phyloP scores from a whole-genome alignment of 805 yeast genomes.

The Kurtzmaniella fragi region DNA sequence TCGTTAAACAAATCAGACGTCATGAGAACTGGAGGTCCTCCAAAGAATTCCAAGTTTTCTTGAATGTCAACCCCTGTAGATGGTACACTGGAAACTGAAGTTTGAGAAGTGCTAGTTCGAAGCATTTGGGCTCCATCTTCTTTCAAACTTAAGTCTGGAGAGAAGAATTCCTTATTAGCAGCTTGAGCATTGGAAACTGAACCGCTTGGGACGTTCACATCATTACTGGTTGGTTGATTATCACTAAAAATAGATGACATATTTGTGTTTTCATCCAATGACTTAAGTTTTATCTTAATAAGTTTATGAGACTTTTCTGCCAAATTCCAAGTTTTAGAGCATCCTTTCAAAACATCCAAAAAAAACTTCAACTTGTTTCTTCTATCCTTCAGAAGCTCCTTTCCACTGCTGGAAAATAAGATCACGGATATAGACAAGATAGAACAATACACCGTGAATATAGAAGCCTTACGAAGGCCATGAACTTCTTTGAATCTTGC shows the following conservation, averaged over 20 bases:
- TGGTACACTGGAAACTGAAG: no score
- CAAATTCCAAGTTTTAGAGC: constrained; percentile 44
- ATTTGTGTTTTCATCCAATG: constrained; percentile 1
- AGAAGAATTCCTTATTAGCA: constrained; percentile 5
- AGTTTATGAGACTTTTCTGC: constrained; percentile 41
- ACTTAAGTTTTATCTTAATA: constrained; percentile 31
- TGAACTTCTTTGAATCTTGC: constrained; percentile 32
- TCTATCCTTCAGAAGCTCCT: constrained; percentile 19
- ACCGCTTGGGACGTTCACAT: neutral
- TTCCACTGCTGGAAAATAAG: constrained; percentile 27
- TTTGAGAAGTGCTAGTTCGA: no score
- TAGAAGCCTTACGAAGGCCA: constrained; percentile 38
- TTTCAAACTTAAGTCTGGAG: constrained; percentile 1
- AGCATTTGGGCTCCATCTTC: neutral
- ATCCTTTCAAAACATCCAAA: constrained; percentile 34
- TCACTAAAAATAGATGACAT: neutral
- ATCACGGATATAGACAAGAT: constrained; percentile 42
- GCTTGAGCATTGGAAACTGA: neutral
- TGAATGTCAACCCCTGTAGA: constrained; percentile 7
- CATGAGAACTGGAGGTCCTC: constrained; percentile 51
- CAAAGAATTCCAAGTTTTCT: constrained; percentile 35
- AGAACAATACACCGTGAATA: constrained; percentile 44
- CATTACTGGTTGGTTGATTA: neutral
- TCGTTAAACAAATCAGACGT: constrained; percentile 43
- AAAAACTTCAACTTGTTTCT: constrained; percentile 31